Conservation (phyloP, 176 grass and related monocot species). For the Thinopyrum elongatum region DNA sequence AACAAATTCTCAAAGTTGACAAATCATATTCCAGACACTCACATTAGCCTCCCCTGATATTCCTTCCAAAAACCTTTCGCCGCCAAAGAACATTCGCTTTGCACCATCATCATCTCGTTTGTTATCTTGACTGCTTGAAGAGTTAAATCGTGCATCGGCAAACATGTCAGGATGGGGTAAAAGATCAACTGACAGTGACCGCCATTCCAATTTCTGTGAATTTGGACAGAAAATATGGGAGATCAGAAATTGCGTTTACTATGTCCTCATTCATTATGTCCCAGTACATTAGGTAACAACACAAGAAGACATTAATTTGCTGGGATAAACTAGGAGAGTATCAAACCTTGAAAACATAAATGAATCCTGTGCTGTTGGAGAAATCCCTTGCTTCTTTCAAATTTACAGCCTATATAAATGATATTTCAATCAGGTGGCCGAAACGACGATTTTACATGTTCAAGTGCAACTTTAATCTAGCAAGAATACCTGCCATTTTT, state of each 20-base stretch:
- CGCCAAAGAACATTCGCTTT: slow-evolving; percentile 94
- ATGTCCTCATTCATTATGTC: background rate
- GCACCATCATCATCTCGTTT: slow-evolving; percentile 86
- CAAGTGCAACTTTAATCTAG: slow-evolving; percentile 15
- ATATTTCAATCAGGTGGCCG: slow-evolving; percentile 23
- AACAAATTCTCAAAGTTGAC: slow-evolving; percentile 25
- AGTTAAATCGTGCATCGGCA: slow-evolving; percentile 73
- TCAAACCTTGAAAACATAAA: slow-evolving; percentile 99
- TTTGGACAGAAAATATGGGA: slow-evolving; percentile 36
- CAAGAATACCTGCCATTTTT: slow-evolving; percentile 94
- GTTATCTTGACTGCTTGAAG: slow-evolving; percentile 53
- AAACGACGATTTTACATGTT: slow-evolving; percentile 7
- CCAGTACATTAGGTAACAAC: slow-evolving; percentile 8
- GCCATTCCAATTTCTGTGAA: slow-evolving; percentile 93
- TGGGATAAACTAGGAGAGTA: slow-evolving; percentile 12
- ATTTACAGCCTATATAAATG: slow-evolving; percentile 72
- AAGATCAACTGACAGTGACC: slow-evolving; percentile 88
- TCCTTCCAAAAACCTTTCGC: slow-evolving; percentile 97
- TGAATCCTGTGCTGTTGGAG: slow-evolving; percentile 88
- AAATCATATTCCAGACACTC: slow-evolving; percentile 36
- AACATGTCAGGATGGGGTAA: slow-evolving; percentile 99
- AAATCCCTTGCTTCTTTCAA: slow-evolving; percentile 99
- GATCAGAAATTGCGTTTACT: slow-evolving; percentile 10
- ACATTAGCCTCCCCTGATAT: slow-evolving; percentile 98
- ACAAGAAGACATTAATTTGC: slow-evolving; percentile 33